These are phyloP conservation scores for Zostera marina DNA, from an alignment of 116 monocot genomes.

Conservation along the genomic window DNA sequence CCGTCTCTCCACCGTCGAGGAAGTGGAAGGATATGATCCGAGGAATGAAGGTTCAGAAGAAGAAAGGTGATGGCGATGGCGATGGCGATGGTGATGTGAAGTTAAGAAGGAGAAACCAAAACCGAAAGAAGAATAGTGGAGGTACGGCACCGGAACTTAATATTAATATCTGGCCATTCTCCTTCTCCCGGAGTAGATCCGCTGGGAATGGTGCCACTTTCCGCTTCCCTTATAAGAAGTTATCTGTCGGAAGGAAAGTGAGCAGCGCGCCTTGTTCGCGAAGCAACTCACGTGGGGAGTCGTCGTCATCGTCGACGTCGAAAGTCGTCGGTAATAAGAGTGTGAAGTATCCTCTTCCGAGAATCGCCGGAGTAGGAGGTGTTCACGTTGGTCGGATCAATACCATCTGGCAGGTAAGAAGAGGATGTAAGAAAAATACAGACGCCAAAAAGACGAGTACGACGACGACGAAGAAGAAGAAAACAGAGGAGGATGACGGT, in stretches of 20 bases:
- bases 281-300: slow-evolving; percentile 74
- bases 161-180: slow-evolving; percentile 92
- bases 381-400: slow-evolving; percentile 54
- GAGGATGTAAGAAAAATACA: background rate
- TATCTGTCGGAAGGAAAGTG: slow-evolving; percentile 19
- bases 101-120: slow-evolving; percentile 5
- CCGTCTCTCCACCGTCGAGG: slow-evolving; percentile 17
- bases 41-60: slow-evolving; percentile 8
- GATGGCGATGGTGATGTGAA: slow-evolving; percentile 16
- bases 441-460: background rate
- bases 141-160: slow-evolving; percentile 26
- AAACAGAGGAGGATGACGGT: background rate
- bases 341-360: slow-evolving; percentile 21
- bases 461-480: background rate
- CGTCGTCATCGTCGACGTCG: background rate
- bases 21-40: slow-evolving; percentile 63
- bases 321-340: background rate
- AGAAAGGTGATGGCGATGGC: slow-evolving; percentile 4
- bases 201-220: slow-evolving; percentile 24
- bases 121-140: background rate
- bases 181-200: slow-evolving; percentile 63
- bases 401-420: slow-evolving; percentile 47
- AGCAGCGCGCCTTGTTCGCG: slow-evolving; percentile 90
- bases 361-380: slow-evolving; percentile 10
- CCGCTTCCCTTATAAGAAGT: background rate